Evolutionary conservation across 129 eudicot genomes (phyloP), one percentile per base, ranked within the genome.

Genomic region (Glebionis coronaria): DNA sequence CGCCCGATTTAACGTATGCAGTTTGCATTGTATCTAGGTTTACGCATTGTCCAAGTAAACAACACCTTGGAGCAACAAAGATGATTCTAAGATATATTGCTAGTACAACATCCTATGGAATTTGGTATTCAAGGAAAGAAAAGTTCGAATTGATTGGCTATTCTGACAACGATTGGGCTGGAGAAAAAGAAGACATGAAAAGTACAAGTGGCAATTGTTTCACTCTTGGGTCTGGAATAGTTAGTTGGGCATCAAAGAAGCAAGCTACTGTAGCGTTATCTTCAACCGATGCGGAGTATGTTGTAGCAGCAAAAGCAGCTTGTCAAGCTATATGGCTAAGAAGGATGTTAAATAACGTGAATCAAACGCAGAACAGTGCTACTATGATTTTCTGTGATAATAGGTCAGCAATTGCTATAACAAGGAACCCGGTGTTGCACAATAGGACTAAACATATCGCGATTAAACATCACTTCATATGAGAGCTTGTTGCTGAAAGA

Each of bases 241-340:
- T 58, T 9, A 25, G 9, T 58, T 58, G 63, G 63, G 63, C 21
- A 9, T 58, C 63, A 58, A 58, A 27, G 63, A 58, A 58, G 44
- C 63, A 58, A 13, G 42, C 44, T 5, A 58, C 6, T 12, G 44
- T 27, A 13, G 40, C 44, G 3, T 1, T 58, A 28, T 58, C 42
- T 4, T 58, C 44, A 15, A 58, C 42, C 2, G 63, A 58, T 3
- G 44, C 44, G 1, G 44, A 28, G 16, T 58, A 58, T 16, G 52
- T 63, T 2, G 52, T 12, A n/a, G 21, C 52, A 38, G 16, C 68
- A 63, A 15, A 23, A 15, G 13, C 29, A 5, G 15, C 52, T 10
- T 35, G 27, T 38, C 68, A 63, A 63, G 52, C 51, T 13, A 23
- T 63, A 2, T 16, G 29, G 52, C 50, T 63, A 63, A 63, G 53